phyloP scores from a whole-genome alignment of 805 yeast species.

The Yamadazyma sp. region DNA sequence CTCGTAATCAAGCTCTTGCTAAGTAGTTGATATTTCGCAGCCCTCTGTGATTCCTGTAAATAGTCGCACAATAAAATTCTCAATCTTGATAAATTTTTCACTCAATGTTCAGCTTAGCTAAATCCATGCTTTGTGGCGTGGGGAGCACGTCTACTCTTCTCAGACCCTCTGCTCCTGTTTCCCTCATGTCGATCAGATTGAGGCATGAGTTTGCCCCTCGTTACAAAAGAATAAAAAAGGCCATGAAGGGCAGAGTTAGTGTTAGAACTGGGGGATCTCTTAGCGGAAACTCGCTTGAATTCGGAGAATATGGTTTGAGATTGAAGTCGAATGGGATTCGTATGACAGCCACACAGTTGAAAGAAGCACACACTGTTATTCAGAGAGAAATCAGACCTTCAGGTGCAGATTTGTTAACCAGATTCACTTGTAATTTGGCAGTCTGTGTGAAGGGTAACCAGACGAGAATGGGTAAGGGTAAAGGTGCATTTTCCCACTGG shows the following conservation, averaged over 20 bases:
- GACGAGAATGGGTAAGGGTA: conserved; percentile 99
- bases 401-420: conserved; percentile 72
- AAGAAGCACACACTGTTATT: conserved; percentile 86
- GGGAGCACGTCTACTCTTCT: not conserved
- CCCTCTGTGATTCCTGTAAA: not conserved
- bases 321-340: conserved; percentile 86
- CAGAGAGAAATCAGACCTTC: conserved; percentile 81
- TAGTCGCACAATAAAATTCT: too few species aligned
- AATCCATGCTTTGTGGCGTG: conserved; percentile 3
- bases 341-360: conserved; percentile 80
- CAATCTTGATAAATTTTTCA: not conserved
- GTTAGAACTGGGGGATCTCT: conserved; percentile 93
- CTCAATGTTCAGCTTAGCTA: conserved; percentile 6
- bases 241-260: conserved; percentile 90
- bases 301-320: conserved; percentile 85
- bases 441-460: conserved; percentile 97
- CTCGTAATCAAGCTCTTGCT: too few species aligned
- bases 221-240: conserved; percentile 64
- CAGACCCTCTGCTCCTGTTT: conserved; percentile 3
- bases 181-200: conserved; percentile 31
- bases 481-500: conserved; percentile 97
- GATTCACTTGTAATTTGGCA: conserved; percentile 81
- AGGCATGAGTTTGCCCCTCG: conserved; percentile 81
- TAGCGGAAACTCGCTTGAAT: conserved; percentile 79
- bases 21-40: too few species aligned